Evolutionary conservation across 208 protist genomes (phyloP).

Genomic region (Leishmania aethiopica): DNA sequence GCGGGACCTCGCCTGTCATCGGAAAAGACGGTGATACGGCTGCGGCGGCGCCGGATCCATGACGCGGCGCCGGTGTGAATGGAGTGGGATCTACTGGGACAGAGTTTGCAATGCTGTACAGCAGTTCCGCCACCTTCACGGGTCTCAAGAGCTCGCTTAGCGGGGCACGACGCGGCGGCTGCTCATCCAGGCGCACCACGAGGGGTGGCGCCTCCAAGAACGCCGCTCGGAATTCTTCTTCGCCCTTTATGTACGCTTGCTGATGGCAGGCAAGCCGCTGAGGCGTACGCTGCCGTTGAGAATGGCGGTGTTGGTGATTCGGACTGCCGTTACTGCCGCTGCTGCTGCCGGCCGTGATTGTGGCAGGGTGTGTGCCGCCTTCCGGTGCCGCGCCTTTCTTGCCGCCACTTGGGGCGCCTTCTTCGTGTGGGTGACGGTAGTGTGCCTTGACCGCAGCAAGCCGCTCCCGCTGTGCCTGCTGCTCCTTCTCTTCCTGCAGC

Average conservation of each 20-base stretch:
- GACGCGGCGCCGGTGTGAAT: not conserved
- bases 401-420: not conserved
- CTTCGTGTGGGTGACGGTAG: constrained; percentile 21
- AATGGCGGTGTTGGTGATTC: not conserved
- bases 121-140: constrained; percentile 30
- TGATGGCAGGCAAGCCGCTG: constrained; percentile 27
- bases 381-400: not conserved
- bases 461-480: constrained; percentile 19
- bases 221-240: constrained; percentile 33
- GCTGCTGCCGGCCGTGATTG: not conserved
- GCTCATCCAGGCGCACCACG: constrained; percentile 6
- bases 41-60: not conserved
- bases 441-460: constrained; percentile 5
- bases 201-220: constrained; percentile 40
- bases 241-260: constrained; percentile 22
- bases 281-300: not conserved
- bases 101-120: constrained; percentile 16
- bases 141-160: constrained; percentile 33
- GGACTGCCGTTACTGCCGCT: not conserved
- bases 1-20: not conserved
- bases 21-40: not conserved
- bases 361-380: not conserved
- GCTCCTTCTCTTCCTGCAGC: constrained; percentile 2
- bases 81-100: not conserved
- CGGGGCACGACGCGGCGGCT: not conserved